These are phyloP conservation scores for Malassezia globosa DNA, from an alignment of 1,284 basidiomycete species.

Conservation along the genomic window DNA sequence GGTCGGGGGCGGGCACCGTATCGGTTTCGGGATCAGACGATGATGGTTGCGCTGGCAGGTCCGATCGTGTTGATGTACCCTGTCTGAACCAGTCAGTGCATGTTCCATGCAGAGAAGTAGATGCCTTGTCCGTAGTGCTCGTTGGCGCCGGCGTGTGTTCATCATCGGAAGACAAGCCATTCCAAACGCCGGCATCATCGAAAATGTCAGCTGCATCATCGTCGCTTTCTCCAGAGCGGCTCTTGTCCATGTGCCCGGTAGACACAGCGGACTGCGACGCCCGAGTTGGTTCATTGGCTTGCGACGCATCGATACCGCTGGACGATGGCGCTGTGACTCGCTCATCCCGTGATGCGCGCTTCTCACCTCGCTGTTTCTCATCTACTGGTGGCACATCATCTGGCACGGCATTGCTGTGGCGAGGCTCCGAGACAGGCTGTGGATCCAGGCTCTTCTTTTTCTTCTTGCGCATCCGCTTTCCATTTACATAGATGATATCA, in stretches of 20 bases:
- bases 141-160: constrained; percentile 19
- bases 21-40: too few relatives aligned
- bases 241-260: constrained; percentile 26
- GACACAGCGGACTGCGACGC: background rate
- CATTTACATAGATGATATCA: constrained; percentile 39
- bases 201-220: constrained; percentile 59
- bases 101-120: constrained; percentile 9
- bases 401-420: too few relatives aligned
- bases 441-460: constrained; percentile 45
- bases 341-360: too few relatives aligned
- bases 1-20: too few relatives aligned
- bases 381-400: background rate
- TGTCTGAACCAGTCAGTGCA: background rate
- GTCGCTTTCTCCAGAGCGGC: too few relatives aligned
- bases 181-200: constrained; percentile 70
- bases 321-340: too few relatives aligned
- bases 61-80: too few relatives aligned
- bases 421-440: too few relatives aligned
- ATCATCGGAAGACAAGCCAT: constrained; percentile 52
- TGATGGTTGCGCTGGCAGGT: too few relatives aligned
- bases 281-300: background rate
- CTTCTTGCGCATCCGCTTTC: constrained; percentile 50
- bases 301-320: too few relatives aligned
- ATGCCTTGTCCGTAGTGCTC: constrained; percentile 14
- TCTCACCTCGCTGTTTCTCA: too few relatives aligned